Evolutionary conservation across 2,329 filamentous ascomycete species (phyloP), one percentile per base, ranked within the genome.

Genomic region (Aspergillus sp.): DNA sequence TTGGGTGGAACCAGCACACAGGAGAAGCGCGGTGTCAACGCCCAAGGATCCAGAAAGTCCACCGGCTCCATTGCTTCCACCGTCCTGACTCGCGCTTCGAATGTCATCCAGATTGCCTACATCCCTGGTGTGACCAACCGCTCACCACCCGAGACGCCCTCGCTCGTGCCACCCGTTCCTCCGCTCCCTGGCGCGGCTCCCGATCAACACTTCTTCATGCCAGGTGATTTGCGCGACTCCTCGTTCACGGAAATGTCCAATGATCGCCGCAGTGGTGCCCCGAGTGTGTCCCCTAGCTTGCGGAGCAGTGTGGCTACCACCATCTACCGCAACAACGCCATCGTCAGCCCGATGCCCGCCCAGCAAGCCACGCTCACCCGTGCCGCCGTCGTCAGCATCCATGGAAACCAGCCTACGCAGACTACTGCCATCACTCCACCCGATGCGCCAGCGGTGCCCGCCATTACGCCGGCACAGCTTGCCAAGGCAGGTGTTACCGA

Each of bases 41-140:
- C 74, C 56, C 68, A 77, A 54, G 78, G 81, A 58, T 77, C 83
- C 55, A 79, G 90, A 58, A 81, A 86, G 47, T 93, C 90, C 9
- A 87, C 88, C n/a, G 85, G 91, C 61, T 97, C 91, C 10, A 89
- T 98, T 64, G 93, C 93, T 13, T 96, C 90, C 7, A 97, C 91
- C 22, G 90, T 97, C 50, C 80, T 96, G 51, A 97, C 93, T 15
- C 84, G 93, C 53, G 93, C 93, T 43, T 97, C 93, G 62, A 98
- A 98, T 74, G 91, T 98, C 65, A 98, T 98, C 61, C 93, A 97
- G 72, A 98, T 98, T 70, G 93, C 93, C 48, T 98, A 97, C 69
- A 97, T 98, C 56, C 93, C 93, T 12, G 93, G 93, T 51, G 90
- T 97, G 60, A 96, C 89, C 51, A 96, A 96, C 72, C 82, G 91